Evolutionary conservation across 2,329 filamentous ascomycete species (phyloP).

Genomic region (Fragosphaeria purpurea): DNA sequence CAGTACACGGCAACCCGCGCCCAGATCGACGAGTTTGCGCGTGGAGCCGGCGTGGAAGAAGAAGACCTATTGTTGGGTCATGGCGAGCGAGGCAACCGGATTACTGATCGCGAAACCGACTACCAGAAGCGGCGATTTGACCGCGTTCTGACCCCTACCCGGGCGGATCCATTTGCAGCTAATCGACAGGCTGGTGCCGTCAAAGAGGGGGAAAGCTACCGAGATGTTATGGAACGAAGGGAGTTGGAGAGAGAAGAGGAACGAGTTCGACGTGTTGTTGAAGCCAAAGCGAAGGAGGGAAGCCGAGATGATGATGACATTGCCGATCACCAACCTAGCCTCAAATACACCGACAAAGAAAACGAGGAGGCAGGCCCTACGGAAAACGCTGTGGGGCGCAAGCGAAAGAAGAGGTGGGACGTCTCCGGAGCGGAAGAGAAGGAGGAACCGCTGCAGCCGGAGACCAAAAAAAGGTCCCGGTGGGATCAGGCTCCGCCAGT

Average conservation of each 20-base stretch:
- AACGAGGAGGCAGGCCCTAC: constrained; percentile 61
- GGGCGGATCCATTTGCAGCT: constrained; percentile 74
- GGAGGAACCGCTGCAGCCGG: constrained; percentile 30
- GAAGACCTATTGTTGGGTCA: constrained; percentile 78
- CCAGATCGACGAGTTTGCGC: constrained; percentile 90
- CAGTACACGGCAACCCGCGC: constrained; percentile 91
- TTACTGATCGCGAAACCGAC: constrained; percentile 87
- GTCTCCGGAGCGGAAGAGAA: constrained; percentile 44
- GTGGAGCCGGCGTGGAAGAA: constrained; percentile 76
- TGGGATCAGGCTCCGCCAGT: constrained; percentile 75
- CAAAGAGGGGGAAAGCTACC: constrained; percentile 73
- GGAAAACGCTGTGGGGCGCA: constrained; percentile 54
- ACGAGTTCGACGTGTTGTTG: constrained; percentile 68
- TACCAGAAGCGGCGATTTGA: constrained; percentile 95
- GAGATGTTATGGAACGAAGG: constrained; percentile 80
- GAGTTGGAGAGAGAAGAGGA: constrained; percentile 93
- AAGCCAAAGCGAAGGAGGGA: constrained; percentile 57
- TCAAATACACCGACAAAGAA: constrained; percentile 65
- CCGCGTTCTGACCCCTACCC: constrained; percentile 74
- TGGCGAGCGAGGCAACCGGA: constrained; percentile 79
- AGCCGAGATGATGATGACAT: constrained; percentile 54
- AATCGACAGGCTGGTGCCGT: constrained; percentile 58
- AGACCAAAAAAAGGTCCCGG: constrained; percentile 67
- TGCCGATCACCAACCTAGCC: constrained; percentile 63
- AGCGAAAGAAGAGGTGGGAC: constrained; percentile 95